Evolutionary conservation across 1,284 basidiomycete species (phyloP).

Genomic region (Cutaneotrichosporon arboriforme): DNA sequence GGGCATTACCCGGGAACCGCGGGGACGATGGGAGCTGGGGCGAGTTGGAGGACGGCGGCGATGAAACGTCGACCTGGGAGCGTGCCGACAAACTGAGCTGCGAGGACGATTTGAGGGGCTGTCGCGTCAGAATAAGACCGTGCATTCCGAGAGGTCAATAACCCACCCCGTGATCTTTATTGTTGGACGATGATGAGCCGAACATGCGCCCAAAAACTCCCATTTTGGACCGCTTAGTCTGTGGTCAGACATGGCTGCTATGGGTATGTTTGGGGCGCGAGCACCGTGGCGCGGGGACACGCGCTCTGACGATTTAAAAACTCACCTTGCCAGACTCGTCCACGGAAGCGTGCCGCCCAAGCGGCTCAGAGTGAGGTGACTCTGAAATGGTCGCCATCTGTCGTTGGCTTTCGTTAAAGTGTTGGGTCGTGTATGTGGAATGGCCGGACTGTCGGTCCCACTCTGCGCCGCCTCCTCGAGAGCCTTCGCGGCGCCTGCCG

Average conservation of each 20-base stretch:
- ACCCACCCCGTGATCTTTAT: conserved; percentile 10
- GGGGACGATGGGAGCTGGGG: conserved; percentile 9
- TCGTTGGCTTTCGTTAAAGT: conserved; percentile 8
- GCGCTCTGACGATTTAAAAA: not conserved
- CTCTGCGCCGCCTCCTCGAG: not conserved
- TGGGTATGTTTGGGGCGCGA: too few relatives aligned
- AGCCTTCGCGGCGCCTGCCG: not conserved
- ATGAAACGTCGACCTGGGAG: conserved; percentile 11
- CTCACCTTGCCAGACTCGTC: conserved; percentile 36
- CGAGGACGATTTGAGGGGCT: conserved; percentile 14
- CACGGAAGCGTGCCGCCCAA: conserved; percentile 16
- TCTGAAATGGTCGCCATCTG: conserved; percentile 32
- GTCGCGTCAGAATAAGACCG: not conserved
- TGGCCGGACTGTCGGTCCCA: conserved; percentile 2
- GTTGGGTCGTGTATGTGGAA: conserved; percentile 1
- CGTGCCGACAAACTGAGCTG: conserved; percentile 11
- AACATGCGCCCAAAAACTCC: conserved; percentile 48
- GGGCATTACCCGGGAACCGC: conserved; percentile 11
- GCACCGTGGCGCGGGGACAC: too few relatives aligned
- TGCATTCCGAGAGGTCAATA: too few relatives aligned
- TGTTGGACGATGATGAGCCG: conserved; percentile 22
- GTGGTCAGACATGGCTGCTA: too few relatives aligned
- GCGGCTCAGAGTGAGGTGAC: conserved; percentile 12
- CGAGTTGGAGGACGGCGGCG: not conserved
- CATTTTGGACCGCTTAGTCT: conserved; percentile 21